phyloP scores from a whole-genome alignment of 192 early-diverging fungal genomes.

The Entomortierella beljakovae region DNA sequence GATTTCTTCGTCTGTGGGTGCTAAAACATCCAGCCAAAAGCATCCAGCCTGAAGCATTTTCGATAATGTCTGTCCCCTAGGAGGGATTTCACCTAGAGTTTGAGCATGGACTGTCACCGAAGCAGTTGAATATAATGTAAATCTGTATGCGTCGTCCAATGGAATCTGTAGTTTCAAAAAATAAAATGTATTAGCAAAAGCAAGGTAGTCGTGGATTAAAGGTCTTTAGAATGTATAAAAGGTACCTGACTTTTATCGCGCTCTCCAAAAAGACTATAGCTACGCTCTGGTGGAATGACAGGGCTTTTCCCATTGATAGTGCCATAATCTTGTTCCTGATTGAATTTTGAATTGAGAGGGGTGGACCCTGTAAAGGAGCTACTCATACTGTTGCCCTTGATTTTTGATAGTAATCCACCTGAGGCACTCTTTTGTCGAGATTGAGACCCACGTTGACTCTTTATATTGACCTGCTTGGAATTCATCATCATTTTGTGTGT shows the following conservation, averaged over 20 bases:
- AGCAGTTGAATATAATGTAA: slow-evolving; percentile 73
- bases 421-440: slow-evolving; percentile 13
- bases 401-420: slow-evolving; percentile 32
- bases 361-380: slow-evolving; percentile 19
- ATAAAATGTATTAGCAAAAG: not conserved
- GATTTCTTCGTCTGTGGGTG: slow-evolving; percentile 73
- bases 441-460: not conserved
- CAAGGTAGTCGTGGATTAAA: not conserved
- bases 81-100: slow-evolving; percentile 65
- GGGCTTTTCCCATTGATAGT: slow-evolving; percentile 15
- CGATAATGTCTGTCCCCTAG: slow-evolving; percentile 48
- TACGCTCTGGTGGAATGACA: slow-evolving; percentile 28
- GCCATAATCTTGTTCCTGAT: slow-evolving; percentile 27
- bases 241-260: slow-evolving; percentile 44
- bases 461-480: not conserved
- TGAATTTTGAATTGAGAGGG: slow-evolving; percentile 13
- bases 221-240: not conserved
- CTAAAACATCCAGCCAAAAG: slow-evolving; percentile 79
- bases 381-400: slow-evolving; percentile 13
- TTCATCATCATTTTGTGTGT: slow-evolving; percentile 34
- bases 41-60: slow-evolving; percentile 50
- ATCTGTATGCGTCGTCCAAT: slow-evolving; percentile 61
- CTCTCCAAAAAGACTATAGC: slow-evolving; percentile 54
- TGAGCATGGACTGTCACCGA: slow-evolving; percentile 69
- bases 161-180: slow-evolving; percentile 16